phyloP scores from a whole-genome alignment of 371 early-diverging fungal species.

The Blakeslea trispora region DNA sequence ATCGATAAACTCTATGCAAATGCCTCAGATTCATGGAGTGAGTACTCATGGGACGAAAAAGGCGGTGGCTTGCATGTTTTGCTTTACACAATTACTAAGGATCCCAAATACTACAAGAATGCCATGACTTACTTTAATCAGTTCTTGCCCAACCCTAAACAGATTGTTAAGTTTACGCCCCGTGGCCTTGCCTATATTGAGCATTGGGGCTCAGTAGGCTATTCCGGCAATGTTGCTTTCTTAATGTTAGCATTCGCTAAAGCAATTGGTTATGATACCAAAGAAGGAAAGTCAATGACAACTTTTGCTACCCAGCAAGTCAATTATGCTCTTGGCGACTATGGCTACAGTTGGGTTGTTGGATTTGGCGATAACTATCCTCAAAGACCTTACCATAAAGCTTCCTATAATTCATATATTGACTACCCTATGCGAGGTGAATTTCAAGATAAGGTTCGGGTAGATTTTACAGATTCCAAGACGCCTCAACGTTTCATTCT shows the following conservation, averaged over 20 bases:
- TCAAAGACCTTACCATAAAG: constrained; percentile 56
- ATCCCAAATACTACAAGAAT: constrained; percentile 47
- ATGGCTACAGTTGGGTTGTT: constrained; percentile 58
- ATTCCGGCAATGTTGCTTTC: constrained; percentile 54
- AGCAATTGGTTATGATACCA: constrained; percentile 33
- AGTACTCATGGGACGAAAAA: constrained; percentile 62
- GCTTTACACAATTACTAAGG: constrained; percentile 50
- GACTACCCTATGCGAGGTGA: constrained; percentile 58
- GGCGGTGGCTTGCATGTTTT: constrained; percentile 50
- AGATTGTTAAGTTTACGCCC: constrained; percentile 53
- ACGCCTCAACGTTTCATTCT: constrained; percentile 52
- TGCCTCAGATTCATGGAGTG: constrained; percentile 38
- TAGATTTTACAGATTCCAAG: constrained; percentile 47
- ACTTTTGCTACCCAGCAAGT: constrained; percentile 58
- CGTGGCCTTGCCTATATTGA: constrained; percentile 58
- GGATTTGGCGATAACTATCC: constrained; percentile 61
- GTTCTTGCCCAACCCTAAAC: constrained; percentile 47
- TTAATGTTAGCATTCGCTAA: constrained; percentile 57
- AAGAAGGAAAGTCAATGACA: constrained; percentile 37
- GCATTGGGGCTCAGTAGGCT: constrained; percentile 60
- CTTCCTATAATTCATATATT: constrained; percentile 58
- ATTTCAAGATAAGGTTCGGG: constrained; percentile 45
- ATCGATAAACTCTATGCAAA: constrained; percentile 44
- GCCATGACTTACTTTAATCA: constrained; percentile 52
- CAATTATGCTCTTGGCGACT: constrained; percentile 63